A percentile compares a stretch with the other conserved stretches of the same genome.
Evolutionary conservation across 805 yeast species (phyloP).

Genomic region (Ogataea angusta): DNA sequence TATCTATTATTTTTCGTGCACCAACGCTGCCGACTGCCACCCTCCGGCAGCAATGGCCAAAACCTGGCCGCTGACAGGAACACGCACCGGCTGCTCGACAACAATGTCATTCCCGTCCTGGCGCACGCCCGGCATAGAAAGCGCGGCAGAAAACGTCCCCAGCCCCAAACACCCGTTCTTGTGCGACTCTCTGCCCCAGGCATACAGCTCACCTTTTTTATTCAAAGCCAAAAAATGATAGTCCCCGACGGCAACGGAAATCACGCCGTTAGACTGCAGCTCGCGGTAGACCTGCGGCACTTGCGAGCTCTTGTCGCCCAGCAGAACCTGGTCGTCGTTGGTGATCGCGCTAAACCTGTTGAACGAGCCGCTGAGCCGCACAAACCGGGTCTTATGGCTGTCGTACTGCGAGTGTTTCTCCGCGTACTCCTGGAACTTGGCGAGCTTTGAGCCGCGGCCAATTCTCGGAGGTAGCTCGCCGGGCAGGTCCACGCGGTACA

Average conservation of each 20-base stretch:
- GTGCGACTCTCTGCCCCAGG: slow-evolving; percentile 68
- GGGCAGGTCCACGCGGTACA: slow-evolving; percentile 35
- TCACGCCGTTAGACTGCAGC: slow-evolving; percentile 45
- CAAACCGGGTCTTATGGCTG: slow-evolving; percentile 33
- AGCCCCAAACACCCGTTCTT: slow-evolving; percentile 71
- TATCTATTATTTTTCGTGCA: slow-evolving; percentile 21
- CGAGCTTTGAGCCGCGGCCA: slow-evolving; percentile 5
- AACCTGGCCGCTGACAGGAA: slow-evolving; percentile 42
- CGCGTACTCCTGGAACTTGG: slow-evolving; percentile 33
- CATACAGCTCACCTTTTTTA: slow-evolving; percentile 49
- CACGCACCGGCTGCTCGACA: slow-evolving; percentile 40
- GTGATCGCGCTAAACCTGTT: slow-evolving; percentile 54
- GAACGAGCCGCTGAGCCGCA: slow-evolving; percentile 54
- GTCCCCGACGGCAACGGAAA: slow-evolving; percentile 66
- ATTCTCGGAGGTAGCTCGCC: slow-evolving; percentile 11
- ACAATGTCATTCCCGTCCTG: slow-evolving; percentile 35
- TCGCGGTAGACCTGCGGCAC: slow-evolving; percentile 38
- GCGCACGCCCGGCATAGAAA: slow-evolving; percentile 22
- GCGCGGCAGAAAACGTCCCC: slow-evolving; percentile 34
- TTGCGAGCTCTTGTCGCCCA: slow-evolving; percentile 35
- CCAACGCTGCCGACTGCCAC: slow-evolving; percentile 74
- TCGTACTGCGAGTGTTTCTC: slow-evolving; percentile 29
- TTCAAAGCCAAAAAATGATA: slow-evolving; percentile 66
- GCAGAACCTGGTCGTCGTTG: slow-evolving; percentile 43
- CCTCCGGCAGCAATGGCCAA: slow-evolving; percentile 71